Percentiles rank a stretch among this genome's conserved stretches.
Conservation (phyloP, 805 yeast genomes). For the Priceomyces carsonii region DNA sequence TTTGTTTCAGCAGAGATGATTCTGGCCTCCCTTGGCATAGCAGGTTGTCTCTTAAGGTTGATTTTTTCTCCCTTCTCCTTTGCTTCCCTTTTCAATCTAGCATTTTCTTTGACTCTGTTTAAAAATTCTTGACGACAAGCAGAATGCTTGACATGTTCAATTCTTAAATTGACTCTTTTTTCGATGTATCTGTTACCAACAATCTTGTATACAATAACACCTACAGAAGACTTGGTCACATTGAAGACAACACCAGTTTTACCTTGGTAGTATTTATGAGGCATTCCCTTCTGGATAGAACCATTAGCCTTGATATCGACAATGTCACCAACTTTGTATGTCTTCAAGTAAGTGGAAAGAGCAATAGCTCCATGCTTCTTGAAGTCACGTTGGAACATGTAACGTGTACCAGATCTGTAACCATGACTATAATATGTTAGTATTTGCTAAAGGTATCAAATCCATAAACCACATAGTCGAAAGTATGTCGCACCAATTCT, state of each 20-base stretch:
- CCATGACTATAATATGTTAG: conserved; percentile 57
- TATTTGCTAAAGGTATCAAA: too few species aligned
- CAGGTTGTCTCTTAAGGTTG: conserved; percentile 97
- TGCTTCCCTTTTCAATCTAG: conserved; percentile 91
- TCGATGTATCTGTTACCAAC: conserved; percentile 99
- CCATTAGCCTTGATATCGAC: conserved; percentile 99
- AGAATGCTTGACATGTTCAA: conserved; percentile 99
- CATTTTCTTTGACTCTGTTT: conserved; percentile 97
- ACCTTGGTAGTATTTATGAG: conserved; percentile 99
- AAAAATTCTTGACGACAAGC: conserved; percentile 99
- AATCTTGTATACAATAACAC: conserved; percentile 97
- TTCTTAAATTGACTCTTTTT: conserved; percentile 97
- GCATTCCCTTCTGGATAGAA: conserved; percentile 99
- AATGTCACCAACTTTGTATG: conserved; percentile 98
- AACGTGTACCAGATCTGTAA: conserved; percentile 99
- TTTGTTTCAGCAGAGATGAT: conserved; percentile 78
- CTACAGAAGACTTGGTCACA: conserved; percentile 98
- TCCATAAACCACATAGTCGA: too few species aligned
- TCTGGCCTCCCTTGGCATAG: conserved; percentile 92
- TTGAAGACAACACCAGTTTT: conserved; percentile 99
- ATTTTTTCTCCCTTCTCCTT: conserved; percentile 90
- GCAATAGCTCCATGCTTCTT: conserved; percentile 94
- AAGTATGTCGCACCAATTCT: too few species aligned
- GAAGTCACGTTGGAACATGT: conserved; percentile 99
- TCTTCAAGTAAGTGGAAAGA: conserved; percentile 94